phyloP scores from a whole-genome alignment of 768 basidiomycete species.

The Boletus huronensis region DNA sequence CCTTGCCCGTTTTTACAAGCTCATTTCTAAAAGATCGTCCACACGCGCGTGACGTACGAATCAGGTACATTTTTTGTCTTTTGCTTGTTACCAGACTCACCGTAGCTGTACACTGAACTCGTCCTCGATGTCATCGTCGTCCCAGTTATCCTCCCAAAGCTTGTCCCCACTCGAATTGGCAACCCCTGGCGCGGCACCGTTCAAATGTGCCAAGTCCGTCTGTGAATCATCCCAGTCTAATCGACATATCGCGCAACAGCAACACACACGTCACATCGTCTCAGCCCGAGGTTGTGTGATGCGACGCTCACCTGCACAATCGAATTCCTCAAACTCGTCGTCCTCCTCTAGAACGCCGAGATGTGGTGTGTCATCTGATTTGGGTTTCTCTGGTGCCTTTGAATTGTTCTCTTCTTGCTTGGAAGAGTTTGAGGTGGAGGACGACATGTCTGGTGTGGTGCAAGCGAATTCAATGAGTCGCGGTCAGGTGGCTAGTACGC shows the following conservation, averaged over 20 bases:
- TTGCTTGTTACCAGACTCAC: constrained; percentile 44
- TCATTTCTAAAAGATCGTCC: constrained; percentile 46
- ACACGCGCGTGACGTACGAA: not conserved
- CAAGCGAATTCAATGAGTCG: not conserved
- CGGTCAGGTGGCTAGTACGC: constrained; percentile 3
- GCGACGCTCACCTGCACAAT: constrained; percentile 64
- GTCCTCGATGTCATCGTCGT: constrained; percentile 98
- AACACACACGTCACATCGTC: not conserved
- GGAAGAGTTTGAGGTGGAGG: constrained; percentile 46
- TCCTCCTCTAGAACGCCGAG: constrained; percentile 94
- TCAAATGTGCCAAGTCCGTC: constrained; percentile 77
- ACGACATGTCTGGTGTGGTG: constrained; percentile 30
- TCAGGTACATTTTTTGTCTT: not conserved
- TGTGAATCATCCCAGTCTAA: constrained; percentile 88
- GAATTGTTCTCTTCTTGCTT: constrained; percentile 36
- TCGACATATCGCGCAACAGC: too few species aligned
- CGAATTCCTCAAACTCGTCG: constrained; percentile 95
- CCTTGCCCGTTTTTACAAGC: constrained; percentile 55
- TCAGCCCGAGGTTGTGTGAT: not conserved
- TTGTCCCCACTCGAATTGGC: constrained; percentile 83
- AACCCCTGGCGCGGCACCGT: constrained; percentile 66
- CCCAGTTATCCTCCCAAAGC: constrained; percentile 99
- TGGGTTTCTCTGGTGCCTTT: constrained; percentile 36
- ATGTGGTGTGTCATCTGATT: constrained; percentile 51
- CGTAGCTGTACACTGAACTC: constrained; percentile 94